Conservation (phyloP, 495 filamentous ascomycete species). For the Penicillium macrosclerotiorum region DNA sequence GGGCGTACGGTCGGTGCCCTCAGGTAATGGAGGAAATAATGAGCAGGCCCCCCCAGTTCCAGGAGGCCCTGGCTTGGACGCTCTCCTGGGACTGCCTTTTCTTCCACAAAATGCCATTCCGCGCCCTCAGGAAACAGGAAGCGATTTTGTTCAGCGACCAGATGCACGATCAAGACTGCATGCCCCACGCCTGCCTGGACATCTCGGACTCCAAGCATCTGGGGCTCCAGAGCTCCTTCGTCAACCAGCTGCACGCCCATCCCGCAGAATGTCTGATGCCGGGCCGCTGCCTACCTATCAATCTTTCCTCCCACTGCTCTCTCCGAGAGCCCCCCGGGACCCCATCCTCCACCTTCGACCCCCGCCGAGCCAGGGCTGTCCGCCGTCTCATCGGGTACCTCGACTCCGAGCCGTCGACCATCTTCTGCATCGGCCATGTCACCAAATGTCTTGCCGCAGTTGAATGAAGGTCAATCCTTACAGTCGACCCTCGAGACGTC, state of each 20-base stretch:
- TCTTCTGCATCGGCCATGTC: constrained; percentile 52
- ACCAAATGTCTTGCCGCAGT: constrained; percentile 32
- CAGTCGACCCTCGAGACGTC: constrained; percentile 31
- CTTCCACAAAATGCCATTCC: constrained; percentile 54
- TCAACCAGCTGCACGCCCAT: constrained; percentile 31
- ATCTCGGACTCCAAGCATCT: constrained; percentile 40
- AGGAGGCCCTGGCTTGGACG: constrained; percentile 42
- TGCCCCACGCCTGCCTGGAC: constrained; percentile 48
- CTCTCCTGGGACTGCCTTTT: constrained; percentile 55
- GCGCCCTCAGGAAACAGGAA: constrained; percentile 34
- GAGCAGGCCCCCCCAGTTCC: constrained; percentile 46
- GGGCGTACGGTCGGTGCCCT: constrained; percentile 67
- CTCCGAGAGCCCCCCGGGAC: constrained; percentile 60
- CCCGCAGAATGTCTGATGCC: constrained; percentile 40
- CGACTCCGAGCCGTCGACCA: constrained; percentile 53
- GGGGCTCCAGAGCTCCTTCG: constrained; percentile 48
- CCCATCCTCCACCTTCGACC: constrained; percentile 66
- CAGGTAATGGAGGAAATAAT: constrained; percentile 42
- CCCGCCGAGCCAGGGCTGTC: constrained; percentile 63
- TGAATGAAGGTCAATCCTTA: constrained; percentile 32
- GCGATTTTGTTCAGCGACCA: constrained; percentile 31
- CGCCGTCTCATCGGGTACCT: constrained; percentile 54
- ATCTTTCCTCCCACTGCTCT: constrained; percentile 39
- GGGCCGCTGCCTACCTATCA: constrained; percentile 23
- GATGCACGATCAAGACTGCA: constrained; percentile 50